Percentiles rank a stretch among this genome's conserved stretches.
These are phyloP conservation scores for Fusarium foetens DNA, from an alignment of 2,329 filamentous ascomycete species.

Conservation along the genomic window DNA sequence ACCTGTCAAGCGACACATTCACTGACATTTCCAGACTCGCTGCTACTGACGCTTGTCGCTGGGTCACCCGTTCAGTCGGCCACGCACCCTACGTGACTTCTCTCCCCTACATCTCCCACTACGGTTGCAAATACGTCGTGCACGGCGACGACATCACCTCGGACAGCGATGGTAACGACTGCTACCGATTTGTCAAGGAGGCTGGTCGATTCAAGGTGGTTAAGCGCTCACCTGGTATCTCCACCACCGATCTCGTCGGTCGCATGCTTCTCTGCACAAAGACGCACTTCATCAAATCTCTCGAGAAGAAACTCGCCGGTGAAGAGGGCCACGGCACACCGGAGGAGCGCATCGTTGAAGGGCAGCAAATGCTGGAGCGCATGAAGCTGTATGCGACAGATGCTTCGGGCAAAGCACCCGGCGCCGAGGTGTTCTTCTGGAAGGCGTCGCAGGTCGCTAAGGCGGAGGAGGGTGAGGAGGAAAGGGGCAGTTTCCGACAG, in stretches of 20 bases:
- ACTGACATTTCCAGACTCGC: slow-evolving; percentile 68
- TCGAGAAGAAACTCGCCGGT: slow-evolving; percentile 75
- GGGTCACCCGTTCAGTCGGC: slow-evolving; percentile 86
- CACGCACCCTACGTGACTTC: slow-evolving; percentile 94
- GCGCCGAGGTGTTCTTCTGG: slow-evolving; percentile 90
- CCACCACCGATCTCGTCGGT: slow-evolving; percentile 96
- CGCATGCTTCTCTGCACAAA: slow-evolving; percentile 97
- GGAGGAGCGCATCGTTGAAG: slow-evolving; percentile 72
- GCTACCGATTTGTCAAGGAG: slow-evolving; percentile 96
- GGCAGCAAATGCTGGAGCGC: slow-evolving; percentile 78
- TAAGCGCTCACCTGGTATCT: slow-evolving; percentile 94
- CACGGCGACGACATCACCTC: slow-evolving; percentile 98
- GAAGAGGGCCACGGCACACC: slow-evolving; percentile 76
- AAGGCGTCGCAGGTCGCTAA: slow-evolving; percentile 63
- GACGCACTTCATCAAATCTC: slow-evolving; percentile 88
- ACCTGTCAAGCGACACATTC: neutral
- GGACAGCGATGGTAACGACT: slow-evolving; percentile 92
- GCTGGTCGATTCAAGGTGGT: slow-evolving; percentile 96
- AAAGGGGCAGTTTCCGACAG: slow-evolving; percentile 72
- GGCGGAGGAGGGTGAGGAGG: slow-evolving; percentile 59
- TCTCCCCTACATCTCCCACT: slow-evolving; percentile 93
- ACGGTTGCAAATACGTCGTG: slow-evolving; percentile 94
- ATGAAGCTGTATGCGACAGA: slow-evolving; percentile 90
- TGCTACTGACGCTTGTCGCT: slow-evolving; percentile 93
- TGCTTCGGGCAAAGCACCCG: slow-evolving; percentile 79